A percentile compares a stretch with the other conserved stretches of the same genome.
Evolutionary conservation across 2,329 filamentous ascomycete species (phyloP).

Genomic region (Pseudopyrenochaeta lycopersici): DNA sequence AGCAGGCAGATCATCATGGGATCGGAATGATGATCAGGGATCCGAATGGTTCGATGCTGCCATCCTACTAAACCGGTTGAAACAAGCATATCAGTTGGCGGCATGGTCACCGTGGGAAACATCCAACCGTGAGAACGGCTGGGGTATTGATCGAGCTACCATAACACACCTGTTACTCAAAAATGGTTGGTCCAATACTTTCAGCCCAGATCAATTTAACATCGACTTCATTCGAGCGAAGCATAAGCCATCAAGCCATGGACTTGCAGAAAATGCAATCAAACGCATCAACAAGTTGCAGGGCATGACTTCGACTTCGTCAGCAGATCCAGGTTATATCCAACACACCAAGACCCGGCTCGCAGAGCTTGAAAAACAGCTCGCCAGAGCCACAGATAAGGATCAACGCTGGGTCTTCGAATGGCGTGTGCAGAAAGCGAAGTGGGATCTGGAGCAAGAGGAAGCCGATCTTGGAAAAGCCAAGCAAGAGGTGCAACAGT

Average conservation of each 20-base stretch:
- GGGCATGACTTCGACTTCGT: not conserved
- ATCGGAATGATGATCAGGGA: not conserved
- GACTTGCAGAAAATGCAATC: constrained; percentile 5
- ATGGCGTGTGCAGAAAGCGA: constrained; percentile 1
- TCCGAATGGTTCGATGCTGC: constrained; percentile 11
- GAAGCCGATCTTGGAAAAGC: constrained; percentile 10
- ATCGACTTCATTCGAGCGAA: constrained; percentile 20
- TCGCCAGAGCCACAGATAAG: not conserved
- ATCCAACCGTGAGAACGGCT: constrained; percentile 10
- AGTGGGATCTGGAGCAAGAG: constrained; percentile 4
- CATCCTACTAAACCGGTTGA: constrained; percentile 13
- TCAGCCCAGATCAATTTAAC: constrained; percentile 16
- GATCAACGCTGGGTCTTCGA: not conserved
- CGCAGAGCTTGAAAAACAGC: not conserved
- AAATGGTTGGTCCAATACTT: constrained; percentile 17
- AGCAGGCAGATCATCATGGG: not conserved
- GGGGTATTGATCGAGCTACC: not conserved
- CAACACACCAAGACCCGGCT: not conserved
- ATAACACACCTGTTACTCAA: constrained; percentile 9
- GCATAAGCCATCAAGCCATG: constrained; percentile 6
- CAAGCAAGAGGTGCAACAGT: not conserved
- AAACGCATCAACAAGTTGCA: constrained; percentile 3
- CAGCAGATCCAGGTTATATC: not conserved
- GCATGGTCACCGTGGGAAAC: constrained; percentile 23
- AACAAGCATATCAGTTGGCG: constrained; percentile 11